A percentile compares a stretch with the other conserved stretches of the same genome.
phyloP scores from a whole-genome alignment of 2,329 filamentous ascomycete genomes.

The Aplosporella prunicola region DNA sequence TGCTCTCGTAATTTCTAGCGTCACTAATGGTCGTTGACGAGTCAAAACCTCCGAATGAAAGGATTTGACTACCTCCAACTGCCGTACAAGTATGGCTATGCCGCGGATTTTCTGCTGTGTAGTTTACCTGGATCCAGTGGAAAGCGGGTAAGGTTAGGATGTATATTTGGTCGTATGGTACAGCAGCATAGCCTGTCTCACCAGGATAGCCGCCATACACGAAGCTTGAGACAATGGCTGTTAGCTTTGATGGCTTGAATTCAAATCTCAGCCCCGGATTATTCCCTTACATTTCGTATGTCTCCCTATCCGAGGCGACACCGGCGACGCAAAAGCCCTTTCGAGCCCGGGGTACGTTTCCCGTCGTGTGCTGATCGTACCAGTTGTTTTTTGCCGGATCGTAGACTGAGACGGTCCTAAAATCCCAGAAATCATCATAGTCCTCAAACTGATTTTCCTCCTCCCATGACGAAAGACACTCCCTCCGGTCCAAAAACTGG shows the following conservation, averaged over 20 bases:
- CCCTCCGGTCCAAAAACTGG: not conserved
- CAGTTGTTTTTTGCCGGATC: not conserved
- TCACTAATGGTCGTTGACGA: not conserved
- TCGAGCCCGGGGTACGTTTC: not conserved
- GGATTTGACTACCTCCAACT: conserved; percentile 11
- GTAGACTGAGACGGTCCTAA: not conserved
- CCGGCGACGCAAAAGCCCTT: not conserved
- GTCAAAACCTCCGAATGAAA: conserved; percentile 10
- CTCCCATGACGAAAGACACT: not conserved
- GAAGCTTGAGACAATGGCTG: too few relatives aligned
- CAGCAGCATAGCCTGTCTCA: not conserved
- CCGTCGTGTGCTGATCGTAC: conserved; percentile 1
- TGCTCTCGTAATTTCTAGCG: not conserved
- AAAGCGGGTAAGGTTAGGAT: conserved; percentile 12
- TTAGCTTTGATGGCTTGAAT: too few relatives aligned
- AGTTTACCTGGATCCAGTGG: conserved; percentile 10
- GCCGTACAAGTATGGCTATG: conserved; percentile 10
- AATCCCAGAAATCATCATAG: not conserved
- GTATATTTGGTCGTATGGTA: conserved; percentile 11
- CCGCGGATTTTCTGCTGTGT: conserved; percentile 1
- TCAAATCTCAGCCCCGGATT: too few relatives aligned
- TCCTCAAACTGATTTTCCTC: not conserved
- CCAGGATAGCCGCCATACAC: conserved; percentile 10
- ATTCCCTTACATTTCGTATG: conserved; percentile 10
- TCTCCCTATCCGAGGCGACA: not conserved